These are phyloP conservation scores for Leishmania tarentolae DNA, from an alignment of 208 protist species.

Conservation along the genomic window DNA sequence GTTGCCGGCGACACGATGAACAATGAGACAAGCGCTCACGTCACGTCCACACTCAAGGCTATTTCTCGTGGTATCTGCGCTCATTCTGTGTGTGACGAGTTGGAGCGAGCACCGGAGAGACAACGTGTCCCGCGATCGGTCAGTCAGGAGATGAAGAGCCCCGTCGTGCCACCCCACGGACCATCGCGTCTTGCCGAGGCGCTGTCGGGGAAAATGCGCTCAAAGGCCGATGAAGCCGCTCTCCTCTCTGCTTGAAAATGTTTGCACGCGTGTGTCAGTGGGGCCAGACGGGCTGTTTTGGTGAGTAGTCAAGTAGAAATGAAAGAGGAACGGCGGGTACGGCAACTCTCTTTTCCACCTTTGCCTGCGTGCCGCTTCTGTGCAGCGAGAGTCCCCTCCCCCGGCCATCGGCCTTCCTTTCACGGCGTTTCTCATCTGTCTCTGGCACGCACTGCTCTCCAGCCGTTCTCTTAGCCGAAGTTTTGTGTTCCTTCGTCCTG, in stretches of 20 bases:
- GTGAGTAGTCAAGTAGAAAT: background rate
- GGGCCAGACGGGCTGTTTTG: background rate
- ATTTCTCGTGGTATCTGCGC: background rate
- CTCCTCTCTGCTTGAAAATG: background rate
- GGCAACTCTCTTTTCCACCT: background rate
- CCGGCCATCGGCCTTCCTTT: background rate
- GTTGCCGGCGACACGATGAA: background rate
- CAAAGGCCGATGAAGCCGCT: background rate
- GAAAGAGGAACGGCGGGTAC: background rate
- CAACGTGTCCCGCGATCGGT: background rate
- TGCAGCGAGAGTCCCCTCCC: too few species aligned
- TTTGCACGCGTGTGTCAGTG: background rate
- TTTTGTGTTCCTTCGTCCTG: background rate
- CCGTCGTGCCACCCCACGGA: background rate
- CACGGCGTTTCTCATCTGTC: background rate
- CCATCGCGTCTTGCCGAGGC: constrained; percentile 2
- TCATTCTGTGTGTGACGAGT: background rate
- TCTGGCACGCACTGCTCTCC: background rate
- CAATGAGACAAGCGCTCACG: background rate
- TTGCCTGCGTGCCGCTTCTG: background rate
- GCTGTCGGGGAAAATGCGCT: background rate
- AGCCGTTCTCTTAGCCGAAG: background rate
- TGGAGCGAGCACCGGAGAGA: background rate
- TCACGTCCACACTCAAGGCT: background rate
- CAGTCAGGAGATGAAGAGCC: background rate